Base-by-base conservation (phyloP, 2,329 filamentous ascomycete species). In the Fusarium burgessii region DNA sequence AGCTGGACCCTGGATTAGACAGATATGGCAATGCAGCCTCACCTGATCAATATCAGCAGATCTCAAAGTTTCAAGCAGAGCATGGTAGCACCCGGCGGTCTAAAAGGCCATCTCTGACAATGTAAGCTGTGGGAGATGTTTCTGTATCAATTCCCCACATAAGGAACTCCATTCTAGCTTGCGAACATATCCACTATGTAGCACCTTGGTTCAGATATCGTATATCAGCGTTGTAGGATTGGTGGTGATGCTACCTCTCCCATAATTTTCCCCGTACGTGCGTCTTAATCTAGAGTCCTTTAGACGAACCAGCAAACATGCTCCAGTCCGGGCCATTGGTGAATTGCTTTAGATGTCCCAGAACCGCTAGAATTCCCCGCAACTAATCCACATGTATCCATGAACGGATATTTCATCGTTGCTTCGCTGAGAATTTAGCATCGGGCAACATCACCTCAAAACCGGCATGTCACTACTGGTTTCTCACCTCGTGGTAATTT, bases 401-500 rank as follows among this genome's bases (percentile, higher is more conserved):
- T 46, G 29, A 33, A 41, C 41, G 36, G 27, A 36, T 23, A 23
- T 36, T 17, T 56, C n/a, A 47, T 60, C 32, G 36, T 45, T 20
- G 33, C 61, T 60, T 54, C 33, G 27, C 49, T 36, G 35, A 40
- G n/a, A 20, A 42, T 35, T 52, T 66, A 40, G 23, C 23, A 23
- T 45, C 58, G 20, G 59, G 35, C 23, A 64, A 54, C 10, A 52
- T 65, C 56, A 58, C 56, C 55, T 49, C 56, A 67, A 57, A 45
- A 27, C 38, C 20, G 47, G 57, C 45, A 35, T n/a, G n/a, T 43
- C 18, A 25, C 33, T 41, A 40, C 64, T 56, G 18, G 33, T 54
- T 61, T 59, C 50, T 42, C 17, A 23, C 18, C 18, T 42, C 38
- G 54, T 56, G 66, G 71, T 70, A 74, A 74, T 67, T 75, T 59